Evolutionary conservation across 2,329 filamentous ascomycete species (phyloP), one percentile per base, ranked within the genome.

Genomic region (Lachnellula cervina): DNA sequence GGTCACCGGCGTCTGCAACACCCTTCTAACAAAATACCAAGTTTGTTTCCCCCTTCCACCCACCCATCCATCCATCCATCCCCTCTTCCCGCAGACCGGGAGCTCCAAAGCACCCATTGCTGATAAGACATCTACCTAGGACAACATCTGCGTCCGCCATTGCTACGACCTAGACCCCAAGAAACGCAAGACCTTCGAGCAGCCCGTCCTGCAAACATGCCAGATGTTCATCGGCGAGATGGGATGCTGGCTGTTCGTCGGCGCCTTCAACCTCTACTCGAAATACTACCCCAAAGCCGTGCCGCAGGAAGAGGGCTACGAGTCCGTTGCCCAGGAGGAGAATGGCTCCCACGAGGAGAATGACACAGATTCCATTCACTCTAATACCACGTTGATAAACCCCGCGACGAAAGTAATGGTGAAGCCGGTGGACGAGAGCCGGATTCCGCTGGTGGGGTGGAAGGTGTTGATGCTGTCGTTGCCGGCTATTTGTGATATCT

Each of bases 151-250:
- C 75, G 89, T 97, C 42, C 82, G 88, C 62, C 84, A 97, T 76
- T 99, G 94, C 77, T 84, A 90, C 66, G 79, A 83, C 58, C 77
- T 81, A 21, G 76, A 90, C 66, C 81, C 83, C 9, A 80, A 79
- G 57, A 81, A 87, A 62, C 87, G 83, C 52, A 76, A 81, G 60
- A 81, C 82, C 65, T 97, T 99, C 74, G 90, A 97, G 72, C 93
- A 97, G 71, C 94, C 94, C 17, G 92, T 99, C 51, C 84, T 97
- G 53, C 94, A 99, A 72, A 97, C 94, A 61, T 84, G 90, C 1
- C 94, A 97, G 72, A 99, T 99, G 94, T 99, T 99, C 71, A 81
- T 97, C 59, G 94, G 94, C 54, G 94, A 99, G 72, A 88, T 90
- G 80, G 93, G 91, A 60, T 96, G 91, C 77, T 99, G 93, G 92